phyloP scores from a whole-genome alignment of 2,329 filamentous ascomycete genomes.

The Herpotrichia juniperi region DNA sequence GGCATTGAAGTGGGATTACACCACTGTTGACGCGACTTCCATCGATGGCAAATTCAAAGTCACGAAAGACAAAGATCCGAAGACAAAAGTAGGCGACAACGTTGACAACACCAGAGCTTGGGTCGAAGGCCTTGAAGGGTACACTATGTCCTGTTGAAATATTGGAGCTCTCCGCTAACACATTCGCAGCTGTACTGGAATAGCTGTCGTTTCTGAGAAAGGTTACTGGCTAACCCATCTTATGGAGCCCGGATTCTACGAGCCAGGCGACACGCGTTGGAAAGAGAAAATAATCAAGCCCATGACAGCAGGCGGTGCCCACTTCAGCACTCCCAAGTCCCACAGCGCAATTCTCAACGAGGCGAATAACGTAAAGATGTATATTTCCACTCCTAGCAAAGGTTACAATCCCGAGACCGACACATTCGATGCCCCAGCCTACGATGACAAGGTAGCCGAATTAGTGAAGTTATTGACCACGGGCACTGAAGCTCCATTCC shows the following conservation, averaged over 20 bases:
- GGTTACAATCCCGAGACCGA: background rate
- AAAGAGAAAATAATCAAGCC: background rate
- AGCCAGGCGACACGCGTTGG: background rate
- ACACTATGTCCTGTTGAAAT: background rate
- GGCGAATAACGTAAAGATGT: background rate
- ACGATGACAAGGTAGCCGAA: background rate
- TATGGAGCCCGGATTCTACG: background rate
- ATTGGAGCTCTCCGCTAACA: background rate
- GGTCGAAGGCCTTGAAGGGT: background rate
- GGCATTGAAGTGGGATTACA: background rate
- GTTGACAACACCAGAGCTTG: background rate
- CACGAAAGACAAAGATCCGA: background rate
- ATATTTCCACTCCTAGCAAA: background rate
- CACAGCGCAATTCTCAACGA: background rate
- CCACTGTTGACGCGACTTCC: background rate
- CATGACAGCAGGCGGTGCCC: background rate
- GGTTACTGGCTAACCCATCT: constrained; percentile 10
- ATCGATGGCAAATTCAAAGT: background rate
- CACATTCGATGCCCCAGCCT: background rate
- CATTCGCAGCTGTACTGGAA: constrained; percentile 6
- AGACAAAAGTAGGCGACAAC: no score
- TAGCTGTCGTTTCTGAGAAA: constrained; percentile 12
- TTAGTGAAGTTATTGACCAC: background rate
- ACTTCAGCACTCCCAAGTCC: background rate
- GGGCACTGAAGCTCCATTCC: constrained; percentile 1